Percentiles rank a stretch among this genome's conserved stretches.
Evolutionary conservation across 1,284 basidiomycete species (phyloP).

Genomic region (Microstroma glucosiphilum): DNA sequence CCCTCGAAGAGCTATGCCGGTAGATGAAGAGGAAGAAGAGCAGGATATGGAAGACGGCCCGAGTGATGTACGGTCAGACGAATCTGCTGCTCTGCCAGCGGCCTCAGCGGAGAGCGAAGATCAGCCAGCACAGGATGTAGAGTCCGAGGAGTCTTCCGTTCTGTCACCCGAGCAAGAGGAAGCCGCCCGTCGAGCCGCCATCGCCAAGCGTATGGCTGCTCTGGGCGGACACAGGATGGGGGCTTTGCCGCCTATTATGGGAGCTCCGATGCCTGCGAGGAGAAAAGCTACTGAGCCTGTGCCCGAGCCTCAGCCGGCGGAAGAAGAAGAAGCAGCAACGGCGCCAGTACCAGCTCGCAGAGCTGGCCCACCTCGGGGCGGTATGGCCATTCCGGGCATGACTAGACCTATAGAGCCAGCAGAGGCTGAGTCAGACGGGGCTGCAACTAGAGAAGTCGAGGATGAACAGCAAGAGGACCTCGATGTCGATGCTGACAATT

Average conservation of each 20-base stretch:
- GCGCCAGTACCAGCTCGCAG: conserved; percentile 11
- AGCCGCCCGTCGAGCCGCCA: conserved; percentile 30
- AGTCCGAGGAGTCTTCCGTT: neutral
- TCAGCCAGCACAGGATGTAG: conserved; percentile 24
- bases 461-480: neutral
- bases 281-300: conserved; percentile 35
- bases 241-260: conserved; percentile 39
- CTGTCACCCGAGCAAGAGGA: conserved; percentile 31
- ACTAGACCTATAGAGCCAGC: conserved; percentile 20
- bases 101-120: conserved; percentile 10
- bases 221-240: conserved; percentile 44
- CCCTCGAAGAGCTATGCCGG: conserved; percentile 28
- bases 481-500: neutral
- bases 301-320: conserved; percentile 51
- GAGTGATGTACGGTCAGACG: neutral
- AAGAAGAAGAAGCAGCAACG: conserved; percentile 15
- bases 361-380: conserved; percentile 32
- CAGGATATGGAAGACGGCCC: conserved; percentile 12
- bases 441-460: neutral
- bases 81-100: neutral
- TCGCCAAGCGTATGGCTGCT: conserved; percentile 44
- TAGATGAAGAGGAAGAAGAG: conserved; percentile 34
- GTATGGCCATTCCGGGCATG: conserved; percentile 38
- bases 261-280: conserved; percentile 54
- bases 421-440: conserved; percentile 12